Conservation (phyloP, 2,329 filamentous ascomycete genomes). For the Neocatenulostroma microsporum region DNA sequence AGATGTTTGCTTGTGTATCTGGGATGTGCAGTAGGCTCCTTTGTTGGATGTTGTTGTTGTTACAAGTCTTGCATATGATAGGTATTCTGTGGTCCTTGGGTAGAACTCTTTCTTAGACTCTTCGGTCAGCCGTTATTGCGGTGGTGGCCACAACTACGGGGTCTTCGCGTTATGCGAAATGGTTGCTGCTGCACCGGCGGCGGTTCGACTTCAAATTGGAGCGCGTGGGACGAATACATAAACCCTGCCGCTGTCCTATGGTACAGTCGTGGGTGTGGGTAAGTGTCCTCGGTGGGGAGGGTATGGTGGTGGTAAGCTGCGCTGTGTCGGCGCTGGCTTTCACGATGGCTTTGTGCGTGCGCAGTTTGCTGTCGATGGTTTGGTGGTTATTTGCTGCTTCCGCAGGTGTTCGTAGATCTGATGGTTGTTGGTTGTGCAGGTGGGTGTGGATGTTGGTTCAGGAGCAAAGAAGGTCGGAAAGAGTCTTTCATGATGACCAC, state of each 20-base stretch:
- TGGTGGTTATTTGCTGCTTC: constrained; percentile 4
- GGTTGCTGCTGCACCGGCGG: constrained; percentile 83
- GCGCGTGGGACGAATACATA: constrained; percentile 98
- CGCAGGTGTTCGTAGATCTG: neutral
- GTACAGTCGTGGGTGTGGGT: constrained; percentile 5
- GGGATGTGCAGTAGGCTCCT: constrained; percentile 1
- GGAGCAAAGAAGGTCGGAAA: neutral
- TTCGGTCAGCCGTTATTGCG: constrained; percentile 75
- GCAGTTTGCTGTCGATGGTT: constrained; percentile 1
- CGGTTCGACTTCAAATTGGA: constrained; percentile 89
- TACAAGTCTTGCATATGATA: neutral
- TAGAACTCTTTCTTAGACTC: constrained; percentile 8
- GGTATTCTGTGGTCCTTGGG: neutral
- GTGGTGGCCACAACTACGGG: constrained; percentile 73
- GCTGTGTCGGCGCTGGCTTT: constrained; percentile 9
- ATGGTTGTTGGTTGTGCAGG: too few relatives aligned
- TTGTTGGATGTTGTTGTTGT: neutral
- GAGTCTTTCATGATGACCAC: constrained; percentile 1
- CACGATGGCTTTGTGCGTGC: constrained; percentile 3
- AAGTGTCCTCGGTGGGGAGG: constrained; percentile 9
- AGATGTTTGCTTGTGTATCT: constrained; percentile 23
- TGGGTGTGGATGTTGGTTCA: neutral
- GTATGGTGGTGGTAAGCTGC: constrained; percentile 12
- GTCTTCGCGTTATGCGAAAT: constrained; percentile 94
- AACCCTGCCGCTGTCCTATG: constrained; percentile 45